phyloP scores from a whole-genome alignment of 1,284 basidiomycete species.

The Trametes hirsuta region DNA sequence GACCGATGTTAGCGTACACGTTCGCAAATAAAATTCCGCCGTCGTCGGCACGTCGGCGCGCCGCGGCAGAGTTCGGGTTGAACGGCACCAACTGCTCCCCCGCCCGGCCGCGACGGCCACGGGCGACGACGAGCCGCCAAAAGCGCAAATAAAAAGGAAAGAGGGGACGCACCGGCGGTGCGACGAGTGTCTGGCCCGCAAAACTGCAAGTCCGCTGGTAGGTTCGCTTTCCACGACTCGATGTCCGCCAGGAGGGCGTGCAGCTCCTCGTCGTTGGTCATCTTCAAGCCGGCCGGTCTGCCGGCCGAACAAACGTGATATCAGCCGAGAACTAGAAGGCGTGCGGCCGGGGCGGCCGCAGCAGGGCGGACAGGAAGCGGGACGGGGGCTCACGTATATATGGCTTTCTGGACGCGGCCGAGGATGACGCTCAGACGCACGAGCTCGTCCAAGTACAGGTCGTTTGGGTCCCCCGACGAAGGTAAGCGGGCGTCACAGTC shows the following conservation, averaged over 20 bases:
- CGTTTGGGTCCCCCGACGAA: conserved; percentile 71
- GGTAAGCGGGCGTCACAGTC: conserved; percentile 93
- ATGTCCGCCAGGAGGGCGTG: conserved; percentile 73
- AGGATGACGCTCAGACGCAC: conserved; percentile 87
- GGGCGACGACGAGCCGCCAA: not conserved
- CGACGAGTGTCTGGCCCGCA: conserved; percentile 64
- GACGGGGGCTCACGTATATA: conserved; percentile 67
- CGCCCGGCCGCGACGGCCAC: not conserved
- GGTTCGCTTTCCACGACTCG: conserved; percentile 73
- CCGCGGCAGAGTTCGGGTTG: conserved; percentile 7
- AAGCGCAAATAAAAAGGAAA: not conserved
- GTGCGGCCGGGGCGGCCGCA: conserved; percentile 16
- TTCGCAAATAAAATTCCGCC: not conserved
- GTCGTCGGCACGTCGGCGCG: conserved; percentile 6
- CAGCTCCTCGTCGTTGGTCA: conserved; percentile 80
- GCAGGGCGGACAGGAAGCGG: conserved; percentile 5
- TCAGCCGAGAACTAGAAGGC: conserved; percentile 14
- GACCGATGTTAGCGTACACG: not conserved
- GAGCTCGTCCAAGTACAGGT: conserved; percentile 83
- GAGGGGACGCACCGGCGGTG: conserved; percentile 58
- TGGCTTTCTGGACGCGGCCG: conserved; percentile 87
- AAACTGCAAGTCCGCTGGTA: conserved; percentile 80
- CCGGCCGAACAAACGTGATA: conserved; percentile 17
- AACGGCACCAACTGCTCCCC: conserved; percentile 5
- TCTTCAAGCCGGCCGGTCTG: conserved; percentile 84